phyloP scores from a whole-genome alignment of 1,139 yeast species.

The Geotrichum fermentans region DNA sequence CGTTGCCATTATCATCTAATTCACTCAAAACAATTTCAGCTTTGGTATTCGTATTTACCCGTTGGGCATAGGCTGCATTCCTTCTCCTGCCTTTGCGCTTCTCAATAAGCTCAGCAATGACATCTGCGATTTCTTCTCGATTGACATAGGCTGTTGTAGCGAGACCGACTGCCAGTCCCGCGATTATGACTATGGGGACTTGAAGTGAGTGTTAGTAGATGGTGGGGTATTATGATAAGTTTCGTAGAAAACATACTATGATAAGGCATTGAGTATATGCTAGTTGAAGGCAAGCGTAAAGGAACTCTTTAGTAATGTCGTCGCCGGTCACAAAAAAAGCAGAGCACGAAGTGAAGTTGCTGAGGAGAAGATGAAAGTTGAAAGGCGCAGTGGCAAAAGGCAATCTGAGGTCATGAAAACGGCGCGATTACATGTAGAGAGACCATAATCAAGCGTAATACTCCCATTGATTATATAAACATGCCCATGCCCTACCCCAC shows the following conservation, averaged over 20 bases:
- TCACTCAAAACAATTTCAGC: slow-evolving; percentile 3
- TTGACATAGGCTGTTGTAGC: slow-evolving; percentile 29
- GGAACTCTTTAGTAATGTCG: too few relatives aligned
- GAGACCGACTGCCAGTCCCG: slow-evolving; percentile 30
- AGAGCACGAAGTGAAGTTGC: too few relatives aligned
- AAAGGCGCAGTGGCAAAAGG: too few relatives aligned
- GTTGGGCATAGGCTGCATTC: neutral
- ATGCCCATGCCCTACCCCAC: too few relatives aligned
- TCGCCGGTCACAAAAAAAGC: too few relatives aligned
- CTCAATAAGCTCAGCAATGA: slow-evolving; percentile 22
- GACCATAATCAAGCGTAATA: too few relatives aligned
- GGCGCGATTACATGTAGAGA: too few relatives aligned
- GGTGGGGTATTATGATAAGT: neutral
- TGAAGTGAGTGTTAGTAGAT: neutral
- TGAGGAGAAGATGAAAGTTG: too few relatives aligned
- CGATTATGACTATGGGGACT: slow-evolving; percentile 29
- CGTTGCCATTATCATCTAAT: slow-evolving; percentile 1
- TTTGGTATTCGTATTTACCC: neutral
- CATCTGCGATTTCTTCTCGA: slow-evolving; percentile 23
- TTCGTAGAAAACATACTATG: neutral
- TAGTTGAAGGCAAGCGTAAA: too few relatives aligned
- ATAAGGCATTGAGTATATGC: neutral
- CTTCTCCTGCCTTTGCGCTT: slow-evolving; percentile 19
- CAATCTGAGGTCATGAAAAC: too few relatives aligned
- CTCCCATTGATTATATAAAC: too few relatives aligned